phyloP scores from a whole-genome alignment of 2,329 filamentous ascomycete genomes.

The Hirsutella rhossiliensis region DNA sequence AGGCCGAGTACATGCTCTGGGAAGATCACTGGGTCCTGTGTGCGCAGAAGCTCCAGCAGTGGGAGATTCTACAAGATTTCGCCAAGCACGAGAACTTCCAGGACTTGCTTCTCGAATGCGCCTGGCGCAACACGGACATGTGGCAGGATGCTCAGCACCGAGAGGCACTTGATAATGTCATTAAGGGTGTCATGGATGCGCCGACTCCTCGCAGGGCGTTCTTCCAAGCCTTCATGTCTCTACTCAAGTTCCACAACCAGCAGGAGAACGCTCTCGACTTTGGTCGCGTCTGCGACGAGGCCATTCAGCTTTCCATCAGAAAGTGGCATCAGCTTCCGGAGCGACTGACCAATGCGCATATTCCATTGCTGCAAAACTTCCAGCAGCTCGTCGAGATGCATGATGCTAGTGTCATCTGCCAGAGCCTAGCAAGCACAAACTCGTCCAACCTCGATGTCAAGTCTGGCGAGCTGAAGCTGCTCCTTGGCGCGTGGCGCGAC shows the following conservation, averaged over 20 bases:
- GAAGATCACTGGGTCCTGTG: slow-evolving; percentile 98
- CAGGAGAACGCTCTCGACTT: slow-evolving; percentile 72
- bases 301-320: slow-evolving; percentile 89
- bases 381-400: slow-evolving; percentile 95
- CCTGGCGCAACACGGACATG: slow-evolving; percentile 90
- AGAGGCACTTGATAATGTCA: slow-evolving; percentile 81
- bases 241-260: slow-evolving; percentile 89
- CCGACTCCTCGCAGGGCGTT: slow-evolving; percentile 88
- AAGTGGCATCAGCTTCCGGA: slow-evolving; percentile 99
- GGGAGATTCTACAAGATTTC: slow-evolving; percentile 95
- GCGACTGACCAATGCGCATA: slow-evolving; percentile 86
- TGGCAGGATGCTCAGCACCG: slow-evolving; percentile 82
- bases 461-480: slow-evolving; percentile 86
- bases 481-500: slow-evolving; percentile 91
- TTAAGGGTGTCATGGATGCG: slow-evolving; percentile 95
- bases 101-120: slow-evolving; percentile 86
- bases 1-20: slow-evolving; percentile 97
- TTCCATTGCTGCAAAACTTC: slow-evolving; percentile 92
- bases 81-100: slow-evolving; percentile 99
- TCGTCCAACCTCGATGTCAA: slow-evolving; percentile 81
- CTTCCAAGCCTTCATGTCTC: slow-evolving; percentile 96
- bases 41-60: slow-evolving; percentile 95
- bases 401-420: slow-evolving; percentile 92
- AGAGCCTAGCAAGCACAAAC: slow-evolving; percentile 76
- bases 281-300: slow-evolving; percentile 84